Evolutionary conservation across 495 filamentous ascomycete genomes (phyloP).

Genomic region (Choiromyces venosus): DNA sequence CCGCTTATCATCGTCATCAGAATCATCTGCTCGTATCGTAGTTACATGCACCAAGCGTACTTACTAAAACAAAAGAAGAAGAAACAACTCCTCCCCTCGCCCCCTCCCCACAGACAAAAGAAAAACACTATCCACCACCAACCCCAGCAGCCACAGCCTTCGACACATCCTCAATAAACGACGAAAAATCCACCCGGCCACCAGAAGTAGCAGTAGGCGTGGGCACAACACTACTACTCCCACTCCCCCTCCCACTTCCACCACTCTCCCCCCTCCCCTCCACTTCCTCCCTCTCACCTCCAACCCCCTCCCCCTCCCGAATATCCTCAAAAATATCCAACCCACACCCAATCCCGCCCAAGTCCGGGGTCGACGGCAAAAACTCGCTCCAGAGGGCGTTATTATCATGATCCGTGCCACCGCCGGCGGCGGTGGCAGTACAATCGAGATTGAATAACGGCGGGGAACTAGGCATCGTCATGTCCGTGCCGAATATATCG

Average conservation of each 20-base stretch:
- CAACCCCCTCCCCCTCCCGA: neutral
- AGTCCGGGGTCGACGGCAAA: conserved; percentile 33
- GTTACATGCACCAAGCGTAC: conserved; percentile 24
- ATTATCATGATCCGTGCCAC: conserved; percentile 18
- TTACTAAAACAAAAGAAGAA: conserved; percentile 8
- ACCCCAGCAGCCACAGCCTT: conserved; percentile 10
- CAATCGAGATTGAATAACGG: conserved; percentile 30
- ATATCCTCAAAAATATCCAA: conserved; percentile 35
- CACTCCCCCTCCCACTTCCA: conserved; percentile 9
- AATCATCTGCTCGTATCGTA: conserved; percentile 17
- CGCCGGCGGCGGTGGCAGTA: conserved; percentile 4
- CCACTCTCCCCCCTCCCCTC: neutral
- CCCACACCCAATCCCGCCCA: conserved; percentile 24
- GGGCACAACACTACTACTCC: conserved; percentile 21
- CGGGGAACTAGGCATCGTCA: conserved; percentile 40
- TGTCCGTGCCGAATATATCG: conserved; percentile 39
- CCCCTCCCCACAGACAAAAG: conserved; percentile 11
- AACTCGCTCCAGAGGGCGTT: conserved; percentile 33
- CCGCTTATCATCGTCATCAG: conserved; percentile 9
- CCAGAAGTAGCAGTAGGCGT: conserved; percentile 15
- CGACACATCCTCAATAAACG: conserved; percentile 31
- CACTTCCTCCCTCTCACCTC: conserved; percentile 1
- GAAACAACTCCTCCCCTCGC: conserved; percentile 4
- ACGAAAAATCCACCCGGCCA: conserved; percentile 33
- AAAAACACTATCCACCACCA: conserved; percentile 8